Evolutionary conservation across 768 basidiomycete genomes (phyloP), one percentile per base, ranked within the genome.

Genomic region (Rubroboletus satanas): DNA sequence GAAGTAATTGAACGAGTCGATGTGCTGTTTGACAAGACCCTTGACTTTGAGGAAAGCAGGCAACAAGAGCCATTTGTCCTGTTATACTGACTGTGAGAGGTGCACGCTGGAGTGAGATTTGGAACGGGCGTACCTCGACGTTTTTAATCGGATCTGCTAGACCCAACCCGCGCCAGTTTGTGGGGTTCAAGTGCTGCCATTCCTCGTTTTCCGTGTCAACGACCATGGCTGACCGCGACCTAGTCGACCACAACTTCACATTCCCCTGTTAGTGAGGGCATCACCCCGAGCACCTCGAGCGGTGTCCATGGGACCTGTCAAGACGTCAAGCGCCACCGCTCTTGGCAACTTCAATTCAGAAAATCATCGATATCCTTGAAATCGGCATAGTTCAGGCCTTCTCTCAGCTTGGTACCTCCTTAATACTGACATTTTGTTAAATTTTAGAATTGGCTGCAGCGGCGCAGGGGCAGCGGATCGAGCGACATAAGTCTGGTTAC

Each of bases 31-130:
- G 57, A 99, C 97, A 14, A 99, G 85, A 55, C 97, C 97, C 66
- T 99, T 99, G 57, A 97, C 92, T 73, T 95, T 90, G 49, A 99
- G 79, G 66, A 98, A 99, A 10, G 95, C 96, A 2, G 97, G 97
- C 3, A 99, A 77, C 10, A 99, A 76, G 18, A 97, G 83, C 97
- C 97, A 99, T 85, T 99, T 99, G 70, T 99, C 97, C 95, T 97
- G 62, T 42, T 5, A 17, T 32, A 14, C 46, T 28, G 7, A 14
- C 10, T 48, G 50, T 54, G 33, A 59, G 26, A 56, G 51, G 49
- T 35, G 26, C 7, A 32, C 5, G 9, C 26, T 52, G 18, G 57
- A 9, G 33, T 33, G 28, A 15, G 26, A 42, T 9, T 47, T 29
- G 33, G 41, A 52, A 31, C 32, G 23, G n/a, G 71, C 84, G 62